Evolutionary conservation across 164 flowering plant species (phyloP), one percentile per base, ranked within the genome.

Genomic region (Dillenia turbinata): DNA sequence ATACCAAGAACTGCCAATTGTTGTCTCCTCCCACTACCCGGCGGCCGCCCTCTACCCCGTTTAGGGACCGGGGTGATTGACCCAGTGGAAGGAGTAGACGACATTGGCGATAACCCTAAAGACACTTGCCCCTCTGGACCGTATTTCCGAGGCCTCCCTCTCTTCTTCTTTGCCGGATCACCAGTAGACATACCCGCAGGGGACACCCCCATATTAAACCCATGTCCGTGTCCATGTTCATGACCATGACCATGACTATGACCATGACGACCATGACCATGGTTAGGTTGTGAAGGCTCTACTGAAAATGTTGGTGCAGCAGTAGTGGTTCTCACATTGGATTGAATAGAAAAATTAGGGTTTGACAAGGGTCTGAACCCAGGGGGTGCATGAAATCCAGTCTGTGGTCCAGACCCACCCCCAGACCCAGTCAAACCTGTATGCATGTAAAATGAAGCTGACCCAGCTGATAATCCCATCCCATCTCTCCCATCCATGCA

Each of bases 401-500:
- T 9, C 59, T 70, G 84, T 60, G 74, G n/a, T 56, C 79, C 82
- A 14, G 81, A 50, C 51, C 71, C 40, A 33, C 40, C 40, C 4
- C 40, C 85, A 46, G 86, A 63, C 46, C 77, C 82, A 53, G 71
- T 19, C 44, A 86, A 64, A 54, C 92, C 88, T 75, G 89, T 79
- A 60, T 77, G 90, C 73, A 88, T 79, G 69, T 76, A 89, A 65
- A 77, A 92, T 53, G 90, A 67, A 47, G 71, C 70, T 5, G 90
- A 73, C 52, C 88, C 91, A 2, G 88, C 40, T 33, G 40, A 64
- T 60, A 86, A 68, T 66, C 85, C 67, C 95, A 92, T 86, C 47
- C 81, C 77, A 67, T 89, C 93, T 68, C 91, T 83, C 67, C 88
- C 88, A 80, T 92, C 98, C 98, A 89, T 92, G 84, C 92, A 85